Evolutionary conservation across 495 filamentous ascomycete genomes (phyloP).

Genomic region (Hypoxylon intermedium): DNA sequence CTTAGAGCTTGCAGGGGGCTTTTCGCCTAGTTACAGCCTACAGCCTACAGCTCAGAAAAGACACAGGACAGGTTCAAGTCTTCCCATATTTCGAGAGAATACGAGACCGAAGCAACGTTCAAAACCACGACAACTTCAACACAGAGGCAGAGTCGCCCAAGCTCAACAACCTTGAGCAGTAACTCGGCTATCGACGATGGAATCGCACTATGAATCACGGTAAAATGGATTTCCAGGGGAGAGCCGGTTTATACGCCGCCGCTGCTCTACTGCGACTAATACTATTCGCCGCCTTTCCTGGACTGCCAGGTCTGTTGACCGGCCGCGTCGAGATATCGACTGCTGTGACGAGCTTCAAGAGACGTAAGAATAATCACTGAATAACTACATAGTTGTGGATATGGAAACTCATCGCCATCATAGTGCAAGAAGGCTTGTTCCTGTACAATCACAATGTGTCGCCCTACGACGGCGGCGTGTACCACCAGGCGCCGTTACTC

Average conservation of each 20-base stretch:
- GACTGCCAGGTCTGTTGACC: slow-evolving; percentile 82
- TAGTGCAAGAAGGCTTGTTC: slow-evolving; percentile 95
- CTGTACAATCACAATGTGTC: slow-evolving; percentile 96
- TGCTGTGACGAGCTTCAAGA: slow-evolving; percentile 96
- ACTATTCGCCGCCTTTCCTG: slow-evolving; percentile 81
- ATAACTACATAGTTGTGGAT: background rate
- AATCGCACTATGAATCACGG: slow-evolving; percentile 60
- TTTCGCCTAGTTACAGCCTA: too few species aligned
- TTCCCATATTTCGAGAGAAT: slow-evolving; percentile 19
- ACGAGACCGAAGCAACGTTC: background rate
- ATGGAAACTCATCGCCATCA: background rate
- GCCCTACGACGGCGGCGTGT: slow-evolving; percentile 96
- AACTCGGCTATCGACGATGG: slow-evolving; percentile 61
- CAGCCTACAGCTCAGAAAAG: too few species aligned
- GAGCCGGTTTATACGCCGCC: slow-evolving; percentile 73
- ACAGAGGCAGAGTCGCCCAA: background rate
- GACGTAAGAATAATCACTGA: slow-evolving; percentile 65
- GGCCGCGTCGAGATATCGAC: slow-evolving; percentile 96
- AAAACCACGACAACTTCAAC: background rate
- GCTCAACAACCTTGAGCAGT: background rate
- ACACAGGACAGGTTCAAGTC: slow-evolving; percentile 14
- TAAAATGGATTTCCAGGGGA: slow-evolving; percentile 64
- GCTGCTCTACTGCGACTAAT: slow-evolving; percentile 82
- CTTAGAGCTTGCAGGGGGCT: too few species aligned
- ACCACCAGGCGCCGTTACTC: slow-evolving; percentile 93